Base-by-base conservation (phyloP, 2,329 filamentous ascomycete species). In the Penicillium digitatum region DNA sequence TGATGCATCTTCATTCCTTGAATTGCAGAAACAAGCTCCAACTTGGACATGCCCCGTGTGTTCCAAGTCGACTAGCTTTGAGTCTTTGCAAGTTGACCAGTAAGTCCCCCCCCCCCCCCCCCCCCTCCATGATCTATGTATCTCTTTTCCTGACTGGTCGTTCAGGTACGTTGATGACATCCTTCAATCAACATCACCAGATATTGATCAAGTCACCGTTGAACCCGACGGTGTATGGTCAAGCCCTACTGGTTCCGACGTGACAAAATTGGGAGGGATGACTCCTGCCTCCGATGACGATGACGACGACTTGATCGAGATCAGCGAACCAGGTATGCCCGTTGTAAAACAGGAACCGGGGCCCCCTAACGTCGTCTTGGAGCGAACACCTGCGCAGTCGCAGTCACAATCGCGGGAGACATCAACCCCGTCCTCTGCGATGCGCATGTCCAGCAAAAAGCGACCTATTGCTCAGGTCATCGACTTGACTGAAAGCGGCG, bases 21-120 rank as follows among this genome's bases (percentile, higher is more conserved):
- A 96, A 65, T 77, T 99, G 27, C 93, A 97, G 70, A 91, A 97
- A 70, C 94, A 99, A 76, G 93, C 90, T 0, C 94, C 94, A 0
- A 95, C 94, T 18, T 99, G 94, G 94, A 81, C 86, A n/a, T 99
- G 94, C 67, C 94, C 94, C 0, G 87, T 96, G 22, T 99, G 94
- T 77, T 93, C 87, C 73, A 95, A 92, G 67, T 75, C 83, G 0
- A 87, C 91, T 1, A 84, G 86, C 0, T 99, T 90, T 71, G 88
- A 93, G 48, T 86, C 83, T 45, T 77, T 99, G 24, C 90, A 90
- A 11, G 85, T 97, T 29, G 94, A 99, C 64, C 88, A 94, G 84
- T 94, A 79, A 74, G 85, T 76, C 42, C 35, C 5, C 10, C 12
- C 22, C 11, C 10, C 24, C 1, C 46, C n/a, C n/a, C 42, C 35